phyloP scores from a whole-genome alignment of 768 basidiomycete genomes.

The Basidioascus undulatus region DNA sequence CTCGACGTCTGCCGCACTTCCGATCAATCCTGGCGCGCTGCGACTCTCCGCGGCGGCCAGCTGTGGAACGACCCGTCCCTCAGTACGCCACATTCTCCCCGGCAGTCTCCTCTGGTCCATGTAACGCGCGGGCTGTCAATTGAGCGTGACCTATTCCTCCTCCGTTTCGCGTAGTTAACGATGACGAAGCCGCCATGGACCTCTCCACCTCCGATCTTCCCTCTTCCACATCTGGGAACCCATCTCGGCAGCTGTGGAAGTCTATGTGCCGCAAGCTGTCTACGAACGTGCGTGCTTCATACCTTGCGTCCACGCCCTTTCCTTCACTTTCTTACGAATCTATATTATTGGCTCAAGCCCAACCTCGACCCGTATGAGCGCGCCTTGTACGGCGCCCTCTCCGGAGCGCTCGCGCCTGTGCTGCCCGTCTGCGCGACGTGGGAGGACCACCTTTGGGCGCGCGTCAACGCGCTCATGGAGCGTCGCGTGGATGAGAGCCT shows the following conservation, averaged over 20 bases:
- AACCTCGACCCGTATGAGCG: slow-evolving; percentile 46
- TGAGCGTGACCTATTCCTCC: too few species aligned
- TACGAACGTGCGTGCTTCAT: slow-evolving; percentile 33
- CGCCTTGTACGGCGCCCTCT: slow-evolving; percentile 66
- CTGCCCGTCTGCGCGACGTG: slow-evolving; percentile 60
- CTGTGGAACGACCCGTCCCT: slow-evolving; percentile 53
- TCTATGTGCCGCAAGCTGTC: slow-evolving; percentile 55
- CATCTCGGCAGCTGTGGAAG: slow-evolving; percentile 77
- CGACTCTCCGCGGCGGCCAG: slow-evolving; percentile 58
- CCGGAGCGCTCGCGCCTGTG: slow-evolving; percentile 35
- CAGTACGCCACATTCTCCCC: slow-evolving; percentile 26
- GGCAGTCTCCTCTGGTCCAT: slow-evolving; percentile 9
- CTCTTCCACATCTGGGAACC: too few species aligned
- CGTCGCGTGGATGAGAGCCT: slow-evolving; percentile 52
- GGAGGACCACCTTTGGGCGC: slow-evolving; percentile 92
- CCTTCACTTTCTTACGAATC: background rate
- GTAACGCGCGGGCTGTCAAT: slow-evolving; percentile 24
- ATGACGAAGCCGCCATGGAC: slow-evolving; percentile 25
- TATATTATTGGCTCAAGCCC: slow-evolving; percentile 20
- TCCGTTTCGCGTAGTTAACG: too few species aligned
- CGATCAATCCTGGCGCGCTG: slow-evolving; percentile 79
- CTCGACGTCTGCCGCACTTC: slow-evolving; percentile 55
- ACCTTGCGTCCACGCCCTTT: background rate
- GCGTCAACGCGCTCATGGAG: slow-evolving; percentile 55
- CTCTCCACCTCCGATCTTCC: too few species aligned